Conservation (phyloP, 2,329 filamentous ascomycete genomes). For the Metarhizium brunneum region DNA sequence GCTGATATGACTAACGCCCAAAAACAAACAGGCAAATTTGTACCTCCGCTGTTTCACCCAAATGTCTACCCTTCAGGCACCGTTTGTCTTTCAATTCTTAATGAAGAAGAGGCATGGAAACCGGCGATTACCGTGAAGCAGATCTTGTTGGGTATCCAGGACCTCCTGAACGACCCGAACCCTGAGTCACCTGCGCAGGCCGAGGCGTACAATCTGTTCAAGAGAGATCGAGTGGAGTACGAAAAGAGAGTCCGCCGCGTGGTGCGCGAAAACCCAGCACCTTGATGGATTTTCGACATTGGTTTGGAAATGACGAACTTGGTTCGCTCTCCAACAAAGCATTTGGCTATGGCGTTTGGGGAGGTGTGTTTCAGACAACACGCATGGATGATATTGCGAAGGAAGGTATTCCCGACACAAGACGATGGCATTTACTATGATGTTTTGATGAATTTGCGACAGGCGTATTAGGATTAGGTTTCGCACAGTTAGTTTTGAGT, state of each 20-base stretch:
- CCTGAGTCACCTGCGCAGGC: constrained; percentile 94
- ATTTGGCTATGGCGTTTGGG: constrained; percentile 20
- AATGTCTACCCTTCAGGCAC: constrained; percentile 98
- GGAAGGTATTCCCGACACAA: neutral
- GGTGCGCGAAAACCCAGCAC: constrained; percentile 81
- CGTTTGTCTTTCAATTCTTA: constrained; percentile 92
- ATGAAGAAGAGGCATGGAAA: constrained; percentile 98
- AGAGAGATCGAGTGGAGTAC: constrained; percentile 79
- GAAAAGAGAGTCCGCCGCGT: constrained; percentile 80
- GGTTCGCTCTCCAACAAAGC: constrained; percentile 7
- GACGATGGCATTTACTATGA: constrained; percentile 2
- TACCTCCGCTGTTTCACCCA: constrained; percentile 90
- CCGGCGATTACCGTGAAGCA: constrained; percentile 98
- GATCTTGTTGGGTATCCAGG: constrained; percentile 91
- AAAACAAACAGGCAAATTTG: constrained; percentile 70
- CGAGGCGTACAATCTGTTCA: constrained; percentile 94
- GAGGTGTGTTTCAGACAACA: constrained; percentile 18
- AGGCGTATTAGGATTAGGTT: constrained; percentile 4
- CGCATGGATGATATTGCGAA: neutral
- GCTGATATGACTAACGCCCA: neutral
- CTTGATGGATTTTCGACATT: constrained; percentile 30
- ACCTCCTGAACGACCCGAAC: constrained; percentile 91
- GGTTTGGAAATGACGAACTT: constrained; percentile 4
- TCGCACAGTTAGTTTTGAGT: neutral
- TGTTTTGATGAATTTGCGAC: constrained; percentile 12